Percentiles rank a stretch among this genome's conserved stretches.
Evolutionary conservation across 495 filamentous ascomycete species (phyloP).

Genomic region (Pseudotulostoma volvatum): DNA sequence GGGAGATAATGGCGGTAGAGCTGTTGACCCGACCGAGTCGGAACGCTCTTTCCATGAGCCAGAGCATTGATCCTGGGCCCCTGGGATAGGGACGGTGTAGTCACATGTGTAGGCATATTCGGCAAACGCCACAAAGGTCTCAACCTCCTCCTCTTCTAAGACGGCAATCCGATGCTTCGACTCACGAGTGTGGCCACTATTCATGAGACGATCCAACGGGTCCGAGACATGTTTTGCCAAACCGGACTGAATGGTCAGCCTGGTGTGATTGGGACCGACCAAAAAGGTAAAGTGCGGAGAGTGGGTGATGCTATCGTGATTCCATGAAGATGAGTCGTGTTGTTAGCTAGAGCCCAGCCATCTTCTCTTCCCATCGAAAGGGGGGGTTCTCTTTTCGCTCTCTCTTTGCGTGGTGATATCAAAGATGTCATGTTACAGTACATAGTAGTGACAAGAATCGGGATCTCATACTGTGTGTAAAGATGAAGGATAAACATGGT

Average conservation of each 20-base stretch:
- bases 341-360: background rate
- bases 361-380: background rate
- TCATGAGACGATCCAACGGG: constrained; percentile 30
- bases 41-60: constrained; percentile 12
- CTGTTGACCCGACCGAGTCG: constrained; percentile 12
- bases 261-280: constrained; percentile 29
- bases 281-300: constrained; percentile 33
- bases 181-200: constrained; percentile 29
- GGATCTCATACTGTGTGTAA: too few relatives aligned
- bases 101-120: constrained; percentile 36
- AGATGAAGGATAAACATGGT: too few relatives aligned
- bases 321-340: constrained; percentile 2
- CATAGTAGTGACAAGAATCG: background rate
- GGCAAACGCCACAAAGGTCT: constrained; percentile 31
- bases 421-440: background rate
- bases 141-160: constrained; percentile 30
- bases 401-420: background rate
- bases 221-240: constrained; percentile 31
- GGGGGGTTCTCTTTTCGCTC: background rate
- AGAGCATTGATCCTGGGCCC: background rate
- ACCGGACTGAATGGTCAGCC: constrained; percentile 31
- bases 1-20: constrained; percentile 13
- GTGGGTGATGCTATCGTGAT: constrained; percentile 22
- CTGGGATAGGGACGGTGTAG: constrained; percentile 20
- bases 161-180: constrained; percentile 27